A percentile compares a stretch with the other conserved stretches of the same genome.
Evolutionary conservation across 169 alveolate species (phyloP).

Genomic region (Plasmodium relictum): DNA sequence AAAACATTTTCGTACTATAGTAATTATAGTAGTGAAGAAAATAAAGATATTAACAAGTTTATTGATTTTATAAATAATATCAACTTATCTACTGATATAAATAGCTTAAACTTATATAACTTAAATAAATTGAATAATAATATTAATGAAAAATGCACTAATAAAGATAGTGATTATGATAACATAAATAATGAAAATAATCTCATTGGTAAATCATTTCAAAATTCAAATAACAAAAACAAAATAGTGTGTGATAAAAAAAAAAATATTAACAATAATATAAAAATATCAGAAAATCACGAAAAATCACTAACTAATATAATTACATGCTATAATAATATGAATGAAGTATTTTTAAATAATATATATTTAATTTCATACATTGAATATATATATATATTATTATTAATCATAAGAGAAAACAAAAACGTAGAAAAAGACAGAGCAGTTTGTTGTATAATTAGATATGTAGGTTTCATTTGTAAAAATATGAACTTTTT

Average conservation of each 20-base stretch:
- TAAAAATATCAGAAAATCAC: not conserved
- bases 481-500: conserved; percentile 75
- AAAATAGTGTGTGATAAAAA: not conserved
- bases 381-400: conserved; percentile 69
- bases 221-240: not conserved
- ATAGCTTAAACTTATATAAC: conserved; percentile 25
- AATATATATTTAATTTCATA: conserved; percentile 45
- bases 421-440: conserved; percentile 66
- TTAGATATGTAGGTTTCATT: conserved; percentile 70
- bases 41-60: conserved; percentile 48
- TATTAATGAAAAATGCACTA: not conserved
- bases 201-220: not conserved
- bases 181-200: not conserved
- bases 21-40: conserved; percentile 47
- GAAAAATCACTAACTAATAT: not conserved
- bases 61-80: conserved; percentile 35
- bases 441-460: conserved; percentile 62
- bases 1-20: conserved; percentile 74
- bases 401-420: conserved; percentile 52
- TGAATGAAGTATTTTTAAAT: conserved; percentile 10
- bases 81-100: conserved; percentile 11
- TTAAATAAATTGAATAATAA: conserved; percentile 1
- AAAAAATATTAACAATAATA: not conserved
- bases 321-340: not conserved
- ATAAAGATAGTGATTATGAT: not conserved